A percentile compares a stretch with the other conserved stretches of the same genome.
These are phyloP conservation scores for Solanum gandarillasii DNA, from an alignment of 257 asterid genomes.

Conservation along the genomic window DNA sequence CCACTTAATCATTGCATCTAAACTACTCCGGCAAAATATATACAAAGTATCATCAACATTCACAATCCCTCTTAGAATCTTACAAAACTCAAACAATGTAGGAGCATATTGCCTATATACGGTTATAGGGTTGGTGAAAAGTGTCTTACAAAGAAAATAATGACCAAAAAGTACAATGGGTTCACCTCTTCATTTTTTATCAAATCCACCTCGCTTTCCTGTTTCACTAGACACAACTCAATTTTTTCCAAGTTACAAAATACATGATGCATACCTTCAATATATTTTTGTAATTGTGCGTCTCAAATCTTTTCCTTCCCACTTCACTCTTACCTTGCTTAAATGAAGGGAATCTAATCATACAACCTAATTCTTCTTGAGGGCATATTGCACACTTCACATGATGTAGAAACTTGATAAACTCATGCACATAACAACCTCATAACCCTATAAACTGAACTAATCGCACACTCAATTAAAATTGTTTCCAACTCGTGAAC, in stretches of 20 bases:
- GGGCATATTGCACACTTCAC: neutral
- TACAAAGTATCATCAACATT: too few species aligned
- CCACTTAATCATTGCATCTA: too few species aligned
- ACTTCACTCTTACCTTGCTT: neutral
- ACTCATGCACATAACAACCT: neutral
- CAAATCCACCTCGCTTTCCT: neutral
- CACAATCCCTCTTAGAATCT: too few species aligned
- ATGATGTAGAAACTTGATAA: too few species aligned
- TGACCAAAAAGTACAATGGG: neutral
- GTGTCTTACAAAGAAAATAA: too few species aligned
- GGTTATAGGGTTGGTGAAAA: too few species aligned
- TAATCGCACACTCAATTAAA: constrained; percentile 9
- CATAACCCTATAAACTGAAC: neutral
- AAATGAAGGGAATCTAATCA: constrained; percentile 8
- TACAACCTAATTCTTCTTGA: constrained; percentile 10
- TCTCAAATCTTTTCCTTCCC: neutral
- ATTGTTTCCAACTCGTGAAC: neutral
- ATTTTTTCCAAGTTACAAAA: too few species aligned
- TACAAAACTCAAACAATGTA: too few species aligned
- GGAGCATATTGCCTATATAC: too few species aligned
- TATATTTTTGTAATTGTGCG: neutral
- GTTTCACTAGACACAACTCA: neutral
- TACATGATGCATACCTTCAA: neutral
- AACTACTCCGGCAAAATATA: too few species aligned
- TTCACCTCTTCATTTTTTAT: neutral